Evolutionary conservation across 495 filamentous ascomycete genomes (phyloP), one percentile per base, ranked within the genome.

Genomic region (Penicillium taxi): DNA sequence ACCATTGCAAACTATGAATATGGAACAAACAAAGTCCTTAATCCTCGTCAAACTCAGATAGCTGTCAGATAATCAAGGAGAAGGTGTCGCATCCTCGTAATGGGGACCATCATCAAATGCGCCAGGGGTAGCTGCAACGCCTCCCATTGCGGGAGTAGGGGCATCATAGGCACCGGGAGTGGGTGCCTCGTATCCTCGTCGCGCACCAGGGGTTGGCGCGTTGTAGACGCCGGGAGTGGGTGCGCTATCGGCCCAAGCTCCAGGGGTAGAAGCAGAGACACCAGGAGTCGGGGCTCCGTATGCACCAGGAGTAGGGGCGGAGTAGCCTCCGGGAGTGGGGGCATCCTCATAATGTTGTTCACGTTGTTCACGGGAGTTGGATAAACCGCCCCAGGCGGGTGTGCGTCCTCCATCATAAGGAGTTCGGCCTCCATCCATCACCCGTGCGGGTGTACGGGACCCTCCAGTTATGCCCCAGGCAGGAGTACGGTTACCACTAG

Each of bases 261-360:
- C 82, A 0, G 89, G 89, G 0, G 89, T 96, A 0, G 88, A 84
- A 1, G 86, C 85, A 26, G 79, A 81, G 38, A 70, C 77, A 22
- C 74, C 80, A 0, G 84, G 82, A 0, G 84, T 88, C 11, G 86
- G 82, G 9, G 84, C 84, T 20, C 48, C 57, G 19, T 65, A 70
- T 21, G 59, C 67, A 7, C 64, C 59, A 0, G 72, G 71, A 0
- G 71, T 74, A 25, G 70, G 69, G 11, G 70, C 72, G 16, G 66
- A 66, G 39, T 69, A 77, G 21, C 73, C 81, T 6, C 83, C 84
- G 0, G 86, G 86, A 0, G 86, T 91, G 5, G 86, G 86, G 5
- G 84, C 82, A 34, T 86, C 82, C 45, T 79, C 53, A 9, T 45
- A 56, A n/a, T n/a, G n/a, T n/a, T n/a, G n/a, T 13, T 56, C 53